Percentiles rank a stretch among this genome's conserved stretches.
Evolutionary conservation across 2,329 filamentous ascomycete genomes (phyloP).

Genomic region (Clonostachys sp.): DNA sequence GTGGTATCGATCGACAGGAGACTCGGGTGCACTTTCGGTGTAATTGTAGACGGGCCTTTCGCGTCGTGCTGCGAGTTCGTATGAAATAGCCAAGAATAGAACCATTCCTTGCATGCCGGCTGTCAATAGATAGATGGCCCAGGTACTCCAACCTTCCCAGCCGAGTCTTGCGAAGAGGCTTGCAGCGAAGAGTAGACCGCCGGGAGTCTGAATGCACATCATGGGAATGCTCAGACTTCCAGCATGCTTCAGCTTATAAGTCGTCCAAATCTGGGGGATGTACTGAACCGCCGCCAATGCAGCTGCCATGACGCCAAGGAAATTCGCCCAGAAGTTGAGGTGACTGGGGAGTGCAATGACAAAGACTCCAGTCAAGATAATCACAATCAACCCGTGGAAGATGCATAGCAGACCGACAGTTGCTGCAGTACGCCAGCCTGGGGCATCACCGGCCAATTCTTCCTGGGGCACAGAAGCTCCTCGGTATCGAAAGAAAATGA

Average conservation of each 20-base stretch:
- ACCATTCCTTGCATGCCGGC: constrained; percentile 80
- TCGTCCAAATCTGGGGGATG: constrained; percentile 91
- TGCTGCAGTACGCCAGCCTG: constrained; percentile 75
- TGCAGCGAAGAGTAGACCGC: constrained; percentile 82
- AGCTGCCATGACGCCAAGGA: constrained; percentile 76
- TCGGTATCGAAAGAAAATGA: constrained; percentile 82
- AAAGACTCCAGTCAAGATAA: constrained; percentile 66
- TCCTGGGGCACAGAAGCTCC: constrained; percentile 43
- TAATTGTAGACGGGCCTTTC: constrained; percentile 9
- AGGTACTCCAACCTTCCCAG: constrained; percentile 85
- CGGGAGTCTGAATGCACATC: constrained; percentile 97
- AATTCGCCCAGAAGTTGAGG: constrained; percentile 77
- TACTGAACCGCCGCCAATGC: constrained; percentile 84
- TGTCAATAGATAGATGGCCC: constrained; percentile 86
- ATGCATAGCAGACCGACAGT: constrained; percentile 69
- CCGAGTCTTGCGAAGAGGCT: constrained; percentile 80
- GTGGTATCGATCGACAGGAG: constrained; percentile 13
- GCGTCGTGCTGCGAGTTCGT: constrained; percentile 50
- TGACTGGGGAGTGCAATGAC: constrained; percentile 56
- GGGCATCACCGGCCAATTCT: constrained; percentile 44
- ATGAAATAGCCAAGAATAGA: constrained; percentile 75
- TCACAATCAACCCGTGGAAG: constrained; percentile 67
- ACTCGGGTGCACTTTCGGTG: constrained; percentile 15
- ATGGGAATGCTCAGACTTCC: constrained; percentile 92
- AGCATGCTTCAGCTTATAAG: constrained; percentile 77